Conservation (phyloP, 257 asterid genomes). For the Solanum sparsipilum region DNA sequence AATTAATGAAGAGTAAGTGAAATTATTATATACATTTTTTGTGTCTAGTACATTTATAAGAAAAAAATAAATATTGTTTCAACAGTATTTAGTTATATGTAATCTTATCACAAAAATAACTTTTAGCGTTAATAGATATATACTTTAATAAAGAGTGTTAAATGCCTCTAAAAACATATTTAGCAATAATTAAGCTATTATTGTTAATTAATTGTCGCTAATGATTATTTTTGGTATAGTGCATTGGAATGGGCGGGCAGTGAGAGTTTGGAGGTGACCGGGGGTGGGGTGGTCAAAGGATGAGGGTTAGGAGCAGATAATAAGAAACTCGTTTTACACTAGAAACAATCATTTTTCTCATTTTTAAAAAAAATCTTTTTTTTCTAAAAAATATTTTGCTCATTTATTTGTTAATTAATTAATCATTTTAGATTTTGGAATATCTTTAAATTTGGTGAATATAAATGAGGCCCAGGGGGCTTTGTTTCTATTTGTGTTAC, state of each 20-base stretch:
- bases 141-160: too few relatives aligned
- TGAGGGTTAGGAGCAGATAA: background rate
- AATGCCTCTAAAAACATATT: too few relatives aligned
- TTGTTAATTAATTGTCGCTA: accelerated
- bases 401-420: background rate
- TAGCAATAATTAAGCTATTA: too few relatives aligned
- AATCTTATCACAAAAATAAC: too few relatives aligned
- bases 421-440: background rate
- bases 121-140: too few relatives aligned
- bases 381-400: background rate
- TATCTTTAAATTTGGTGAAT: background rate
- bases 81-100: too few relatives aligned
- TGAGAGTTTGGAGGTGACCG: background rate
- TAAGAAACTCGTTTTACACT: background rate
- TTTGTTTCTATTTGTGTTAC: background rate
- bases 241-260: background rate
- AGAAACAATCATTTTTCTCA: background rate
- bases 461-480: background rate
- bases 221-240: too few relatives aligned
- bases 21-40: background rate
- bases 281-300: background rate
- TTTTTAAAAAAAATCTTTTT: background rate
- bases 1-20: background rate
- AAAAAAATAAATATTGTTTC: too few relatives aligned
- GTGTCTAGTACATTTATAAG: background rate